These are phyloP conservation scores for Candida nemodendra DNA, from an alignment of 805 yeast genomes.

Conservation along the genomic window DNA sequence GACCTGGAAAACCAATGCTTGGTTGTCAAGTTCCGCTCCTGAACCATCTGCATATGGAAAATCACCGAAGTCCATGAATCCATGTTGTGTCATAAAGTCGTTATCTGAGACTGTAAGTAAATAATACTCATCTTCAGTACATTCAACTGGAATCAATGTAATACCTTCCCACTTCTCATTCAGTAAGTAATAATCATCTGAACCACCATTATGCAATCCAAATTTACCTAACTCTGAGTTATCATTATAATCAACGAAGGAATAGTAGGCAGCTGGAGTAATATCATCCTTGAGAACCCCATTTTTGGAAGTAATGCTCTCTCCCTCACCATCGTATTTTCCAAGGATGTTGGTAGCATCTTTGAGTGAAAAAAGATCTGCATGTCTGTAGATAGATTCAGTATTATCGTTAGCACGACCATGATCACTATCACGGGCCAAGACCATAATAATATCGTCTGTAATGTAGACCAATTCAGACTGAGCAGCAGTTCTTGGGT, in stretches of 20 bases:
- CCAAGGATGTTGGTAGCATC: constrained; percentile 32
- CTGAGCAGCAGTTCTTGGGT: constrained; percentile 32
- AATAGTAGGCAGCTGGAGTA: constrained; percentile 26
- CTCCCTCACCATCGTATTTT: constrained; percentile 28
- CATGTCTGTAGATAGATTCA: constrained; percentile 28
- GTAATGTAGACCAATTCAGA: constrained; percentile 29
- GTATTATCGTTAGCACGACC: constrained; percentile 27
- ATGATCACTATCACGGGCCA: constrained; percentile 30
- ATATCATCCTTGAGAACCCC: constrained; percentile 25
- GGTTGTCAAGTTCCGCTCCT: constrained; percentile 29
- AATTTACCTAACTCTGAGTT: constrained; percentile 28
- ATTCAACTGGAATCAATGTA: constrained; percentile 30
- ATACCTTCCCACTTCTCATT: constrained; percentile 37
- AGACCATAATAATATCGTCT: constrained; percentile 29
- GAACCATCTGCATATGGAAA: constrained; percentile 25
- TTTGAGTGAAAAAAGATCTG: constrained; percentile 27
- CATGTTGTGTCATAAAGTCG: constrained; percentile 33
- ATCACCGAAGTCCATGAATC: constrained; percentile 27
- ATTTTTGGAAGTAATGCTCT: constrained; percentile 24
- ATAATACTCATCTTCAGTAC: constrained; percentile 31
- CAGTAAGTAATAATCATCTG: constrained; percentile 21
- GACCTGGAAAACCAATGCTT: constrained; percentile 30
- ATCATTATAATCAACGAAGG: constrained; percentile 28
- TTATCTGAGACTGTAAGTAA: constrained; percentile 29
- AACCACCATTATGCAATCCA: constrained; percentile 35